These are phyloP conservation scores for Plenodomus biglobosus DNA, from an alignment of 2,329 filamentous ascomycete species.

Conservation along the genomic window DNA sequence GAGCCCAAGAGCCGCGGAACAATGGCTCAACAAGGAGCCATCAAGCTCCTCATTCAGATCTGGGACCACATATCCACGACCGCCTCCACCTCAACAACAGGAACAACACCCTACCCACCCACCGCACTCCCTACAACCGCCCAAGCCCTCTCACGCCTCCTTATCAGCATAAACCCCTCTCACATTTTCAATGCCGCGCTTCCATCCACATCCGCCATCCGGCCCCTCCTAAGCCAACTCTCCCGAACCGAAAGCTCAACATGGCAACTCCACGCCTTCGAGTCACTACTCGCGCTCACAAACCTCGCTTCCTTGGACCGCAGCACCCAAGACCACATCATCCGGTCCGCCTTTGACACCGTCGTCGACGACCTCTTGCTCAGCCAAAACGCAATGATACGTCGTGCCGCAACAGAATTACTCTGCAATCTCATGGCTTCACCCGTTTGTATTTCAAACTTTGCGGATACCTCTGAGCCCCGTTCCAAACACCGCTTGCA, in stretches of 20 bases:
- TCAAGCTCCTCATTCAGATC: slow-evolving; percentile 77
- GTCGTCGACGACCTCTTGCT: slow-evolving; percentile 79
- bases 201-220: slow-evolving; percentile 73
- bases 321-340: slow-evolving; percentile 64
- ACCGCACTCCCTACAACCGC: slow-evolving; percentile 60
- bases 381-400: slow-evolving; percentile 71
- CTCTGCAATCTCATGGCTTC: slow-evolving; percentile 85
- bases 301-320: slow-evolving; percentile 82
- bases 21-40: slow-evolving; percentile 90
- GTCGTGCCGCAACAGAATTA: slow-evolving; percentile 82
- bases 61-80: slow-evolving; percentile 58
- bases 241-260: slow-evolving; percentile 57
- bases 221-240: slow-evolving; percentile 76
- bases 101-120: slow-evolving; percentile 36
- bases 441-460: slow-evolving; percentile 66
- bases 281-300: slow-evolving; percentile 86
- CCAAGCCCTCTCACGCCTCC: slow-evolving; percentile 78
- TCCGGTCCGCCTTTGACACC: slow-evolving; percentile 70
- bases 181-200: slow-evolving; percentile 82
- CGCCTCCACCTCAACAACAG: slow-evolving; percentile 48
- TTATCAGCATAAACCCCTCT: slow-evolving; percentile 82
- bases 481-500: slow-evolving; percentile 75
- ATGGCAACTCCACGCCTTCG: slow-evolving; percentile 86
- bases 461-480: slow-evolving; percentile 63
- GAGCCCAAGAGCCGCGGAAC: slow-evolving; percentile 72